Evolutionary conservation across 2,329 filamentous ascomycete genomes (phyloP), one percentile per base, ranked within the genome.

Genomic region (Teratosphaeria destructans): DNA sequence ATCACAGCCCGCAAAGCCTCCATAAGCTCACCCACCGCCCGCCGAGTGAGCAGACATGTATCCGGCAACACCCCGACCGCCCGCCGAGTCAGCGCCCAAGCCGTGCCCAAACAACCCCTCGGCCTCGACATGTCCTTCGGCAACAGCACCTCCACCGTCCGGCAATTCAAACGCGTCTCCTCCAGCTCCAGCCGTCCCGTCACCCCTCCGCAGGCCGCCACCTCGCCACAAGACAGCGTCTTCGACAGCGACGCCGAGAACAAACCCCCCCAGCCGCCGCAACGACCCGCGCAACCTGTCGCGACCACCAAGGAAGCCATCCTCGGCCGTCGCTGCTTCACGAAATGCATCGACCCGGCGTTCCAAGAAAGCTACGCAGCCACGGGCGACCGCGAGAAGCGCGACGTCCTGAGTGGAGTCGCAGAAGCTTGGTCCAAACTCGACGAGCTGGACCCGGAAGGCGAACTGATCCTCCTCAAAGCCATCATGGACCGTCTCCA

Each of bases 121-220:
- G 90, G 91, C 59, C 82, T 94, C 1, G 90, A 97, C 69, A 86
- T 95, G 79, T 95, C 88, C 5, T 97, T 95, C 75, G 94, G 93
- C 57, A 97, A 97, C 73, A 88, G 87, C 7, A 90, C 89, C 1
- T 96, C 93, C 0, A 96, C 92, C 16, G 90, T 95, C 65, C 87
- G 92, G 58, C 86, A 95, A 57, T 97, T 96, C 78, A 89, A 90
- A 64, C 85, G 93, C 27, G 90, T 95, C 0, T 94, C 92, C 0
- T 73, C 72, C 2, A 68, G 63, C 27, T 59, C 63, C 49, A 57
- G 63, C 26, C 57, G 63, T 5, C 63, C 65, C 5, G 56, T 62
- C 6, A 65, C 65, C 5, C 67, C 65, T 27, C 60, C 62, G 10
- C 65, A 65, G 14, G 14, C 16, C 16, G 49, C 32, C 10, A 29